Conservation (phyloP, 345 rosid species). For the Populus euphratica region DNA sequence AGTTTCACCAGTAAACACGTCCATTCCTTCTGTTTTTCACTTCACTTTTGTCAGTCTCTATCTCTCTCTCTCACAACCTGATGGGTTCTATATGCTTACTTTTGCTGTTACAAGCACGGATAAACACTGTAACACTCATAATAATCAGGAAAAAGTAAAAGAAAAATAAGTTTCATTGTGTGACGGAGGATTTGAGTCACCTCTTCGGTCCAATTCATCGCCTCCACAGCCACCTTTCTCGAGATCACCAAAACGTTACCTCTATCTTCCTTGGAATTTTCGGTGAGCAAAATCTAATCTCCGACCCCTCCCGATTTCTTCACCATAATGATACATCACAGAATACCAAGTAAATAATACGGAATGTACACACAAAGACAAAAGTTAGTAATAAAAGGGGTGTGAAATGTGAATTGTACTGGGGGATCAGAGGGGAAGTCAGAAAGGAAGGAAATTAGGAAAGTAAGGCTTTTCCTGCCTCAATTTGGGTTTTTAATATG, state of each 20-base stretch:
- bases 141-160: neutral
- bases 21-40: conserved; percentile 22
- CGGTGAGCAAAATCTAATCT: conserved; percentile 20
- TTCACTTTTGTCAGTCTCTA: conserved; percentile 25
- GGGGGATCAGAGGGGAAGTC: conserved; percentile 19
- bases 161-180: conserved; percentile 6
- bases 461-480: conserved; percentile 19
- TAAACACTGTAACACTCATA: neutral
- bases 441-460: conserved; percentile 18
- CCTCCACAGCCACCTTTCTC: conserved; percentile 29
- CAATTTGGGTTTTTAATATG: conserved; percentile 11
- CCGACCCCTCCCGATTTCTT: conserved; percentile 11
- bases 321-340: neutral
- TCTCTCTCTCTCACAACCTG: conserved; percentile 3
- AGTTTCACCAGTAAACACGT: conserved; percentile 23
- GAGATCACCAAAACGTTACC: conserved; percentile 32
- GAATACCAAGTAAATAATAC: neutral
- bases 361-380: neutral
- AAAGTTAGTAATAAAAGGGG: neutral
- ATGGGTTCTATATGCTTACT: neutral
- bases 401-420: conserved; percentile 11
- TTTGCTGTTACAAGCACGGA: conserved; percentile 4
- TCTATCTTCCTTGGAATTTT: conserved; percentile 29
- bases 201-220: conserved; percentile 35
- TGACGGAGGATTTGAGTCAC: conserved; percentile 10